Conservation (phyloP, 768 basidiomycete genomes). For the Naematelia aurantialba region DNA sequence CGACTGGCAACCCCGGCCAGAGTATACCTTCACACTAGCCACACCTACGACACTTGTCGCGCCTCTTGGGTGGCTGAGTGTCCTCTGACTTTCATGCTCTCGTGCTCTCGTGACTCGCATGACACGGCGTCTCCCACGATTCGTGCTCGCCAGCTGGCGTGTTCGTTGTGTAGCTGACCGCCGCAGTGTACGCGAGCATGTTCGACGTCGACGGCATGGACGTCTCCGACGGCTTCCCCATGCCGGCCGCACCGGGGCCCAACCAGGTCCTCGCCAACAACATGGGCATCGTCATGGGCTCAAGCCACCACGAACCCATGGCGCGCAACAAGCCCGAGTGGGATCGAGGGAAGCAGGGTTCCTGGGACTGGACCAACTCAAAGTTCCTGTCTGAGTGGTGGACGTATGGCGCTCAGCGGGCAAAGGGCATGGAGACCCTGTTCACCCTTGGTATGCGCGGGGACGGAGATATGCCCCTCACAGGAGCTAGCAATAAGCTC, state of each 20-base stretch:
- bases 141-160: too few species aligned
- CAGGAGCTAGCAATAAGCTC: conserved; percentile 32
- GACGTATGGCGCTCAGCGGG: conserved; percentile 60
- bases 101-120: too few species aligned
- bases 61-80: too few species aligned
- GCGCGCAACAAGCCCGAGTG: conserved; percentile 68
- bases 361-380: conserved; percentile 62
- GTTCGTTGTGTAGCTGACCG: not conserved
- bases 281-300: conserved; percentile 70
- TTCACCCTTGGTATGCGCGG: conserved; percentile 69
- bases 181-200: conserved; percentile 27
- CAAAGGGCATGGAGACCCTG: conserved; percentile 61
- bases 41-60: not conserved
- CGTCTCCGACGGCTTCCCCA: not conserved
- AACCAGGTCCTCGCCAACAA: conserved; percentile 64
- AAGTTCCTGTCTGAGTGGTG: conserved; percentile 62
- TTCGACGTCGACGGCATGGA: conserved; percentile 21
- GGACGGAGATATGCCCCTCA: conserved; percentile 49
- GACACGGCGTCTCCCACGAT: too few species aligned
- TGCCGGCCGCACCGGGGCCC: conserved; percentile 52
- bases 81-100: too few species aligned
- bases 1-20: not conserved
- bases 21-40: not conserved
- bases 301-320: conserved; percentile 71
- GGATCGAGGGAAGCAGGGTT: conserved; percentile 58